A percentile compares a stretch with the other conserved stretches of the same genome.
phyloP scores from a whole-genome alignment of 768 basidiomycete species.

The button mushroom (Agaricus bisporus) region DNA sequence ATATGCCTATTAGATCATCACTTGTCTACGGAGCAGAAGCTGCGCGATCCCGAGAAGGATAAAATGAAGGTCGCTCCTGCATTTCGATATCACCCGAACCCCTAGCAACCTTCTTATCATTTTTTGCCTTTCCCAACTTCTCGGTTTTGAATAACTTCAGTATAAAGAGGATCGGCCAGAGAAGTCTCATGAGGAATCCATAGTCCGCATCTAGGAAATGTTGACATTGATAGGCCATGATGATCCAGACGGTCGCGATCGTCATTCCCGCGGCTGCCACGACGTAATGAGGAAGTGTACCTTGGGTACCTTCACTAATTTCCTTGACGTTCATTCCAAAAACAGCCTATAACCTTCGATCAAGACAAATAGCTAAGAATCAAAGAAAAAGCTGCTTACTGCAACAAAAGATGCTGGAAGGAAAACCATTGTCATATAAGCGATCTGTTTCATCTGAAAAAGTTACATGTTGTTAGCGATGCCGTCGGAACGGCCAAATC shows the following conservation, averaged over 20 bases:
- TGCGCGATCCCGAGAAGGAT: too few relatives aligned
- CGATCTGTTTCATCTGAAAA: conserved; percentile 31
- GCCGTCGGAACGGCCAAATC: not conserved
- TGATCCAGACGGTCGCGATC: conserved; percentile 43
- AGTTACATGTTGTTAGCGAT: not conserved
- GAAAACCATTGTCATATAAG: conserved; percentile 44
- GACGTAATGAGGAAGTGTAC: conserved; percentile 38
- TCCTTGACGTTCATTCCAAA: conserved; percentile 38
- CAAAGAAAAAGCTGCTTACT: conserved; percentile 15
- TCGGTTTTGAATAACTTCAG: not conserved
- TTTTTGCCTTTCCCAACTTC: not conserved
- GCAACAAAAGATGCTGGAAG: conserved; percentile 39
- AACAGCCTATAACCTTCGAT: conserved; percentile 18
- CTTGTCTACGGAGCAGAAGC: too few relatives aligned
- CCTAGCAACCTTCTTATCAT: not conserved
- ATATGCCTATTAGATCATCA: too few relatives aligned
- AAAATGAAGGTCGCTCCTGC: too few relatives aligned
- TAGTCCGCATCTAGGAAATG: conserved; percentile 24
- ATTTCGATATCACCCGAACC: not conserved
- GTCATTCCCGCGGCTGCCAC: conserved; percentile 42
- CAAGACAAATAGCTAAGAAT: not conserved
- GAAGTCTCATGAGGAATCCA: conserved; percentile 25
- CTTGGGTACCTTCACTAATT: conserved; percentile 27
- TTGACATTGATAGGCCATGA: conserved; percentile 47
- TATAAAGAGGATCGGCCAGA: conserved; percentile 27